phyloP scores from a whole-genome alignment of 1,284 basidiomycete species.

The Ceratobasidium sp. region DNA sequence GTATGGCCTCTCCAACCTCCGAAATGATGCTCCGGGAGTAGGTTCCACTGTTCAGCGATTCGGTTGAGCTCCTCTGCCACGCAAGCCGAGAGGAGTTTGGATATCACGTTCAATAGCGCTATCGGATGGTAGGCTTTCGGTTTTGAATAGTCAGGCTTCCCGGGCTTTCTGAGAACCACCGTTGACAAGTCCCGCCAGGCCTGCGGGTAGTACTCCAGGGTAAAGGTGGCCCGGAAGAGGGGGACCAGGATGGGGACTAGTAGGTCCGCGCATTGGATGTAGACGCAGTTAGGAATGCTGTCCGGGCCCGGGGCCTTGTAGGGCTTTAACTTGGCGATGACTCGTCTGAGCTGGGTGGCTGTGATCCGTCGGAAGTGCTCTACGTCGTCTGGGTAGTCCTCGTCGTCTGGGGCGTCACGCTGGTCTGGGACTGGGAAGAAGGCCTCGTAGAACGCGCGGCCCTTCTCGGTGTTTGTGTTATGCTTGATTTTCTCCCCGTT shows the following conservation, averaged over 20 bases:
- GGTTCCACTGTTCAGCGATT: conserved; percentile 24
- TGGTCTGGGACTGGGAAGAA: conserved; percentile 48
- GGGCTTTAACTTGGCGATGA: conserved; percentile 41
- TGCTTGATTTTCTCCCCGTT: not conserved
- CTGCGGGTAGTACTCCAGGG: conserved; percentile 32
- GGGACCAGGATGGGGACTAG: conserved; percentile 53
- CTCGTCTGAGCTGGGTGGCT: conserved; percentile 14
- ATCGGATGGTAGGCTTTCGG: conserved; percentile 49
- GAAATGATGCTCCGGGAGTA: conserved; percentile 41
- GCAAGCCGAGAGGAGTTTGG: conserved; percentile 35
- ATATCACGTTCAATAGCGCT: conserved; percentile 46
- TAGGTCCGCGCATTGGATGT: conserved; percentile 52
- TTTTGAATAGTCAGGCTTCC: conserved; percentile 44
- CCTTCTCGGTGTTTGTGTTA: conserved; percentile 38
- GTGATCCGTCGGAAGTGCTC: conserved; percentile 18
- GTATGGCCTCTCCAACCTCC: conserved; percentile 36
- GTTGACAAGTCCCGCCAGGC: conserved; percentile 36
- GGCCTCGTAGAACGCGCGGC: conserved; percentile 22
- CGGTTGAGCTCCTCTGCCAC: conserved; percentile 14
- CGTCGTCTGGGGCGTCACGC: not conserved
- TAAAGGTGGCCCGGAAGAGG: conserved; percentile 40
- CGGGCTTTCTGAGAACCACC: conserved; percentile 46
- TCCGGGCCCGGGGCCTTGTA: conserved; percentile 59
- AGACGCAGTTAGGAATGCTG: conserved; percentile 58
- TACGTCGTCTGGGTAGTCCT: conserved; percentile 4